Conservation (phyloP, 331 rosid species). For the Telfairia occidentalis region DNA sequence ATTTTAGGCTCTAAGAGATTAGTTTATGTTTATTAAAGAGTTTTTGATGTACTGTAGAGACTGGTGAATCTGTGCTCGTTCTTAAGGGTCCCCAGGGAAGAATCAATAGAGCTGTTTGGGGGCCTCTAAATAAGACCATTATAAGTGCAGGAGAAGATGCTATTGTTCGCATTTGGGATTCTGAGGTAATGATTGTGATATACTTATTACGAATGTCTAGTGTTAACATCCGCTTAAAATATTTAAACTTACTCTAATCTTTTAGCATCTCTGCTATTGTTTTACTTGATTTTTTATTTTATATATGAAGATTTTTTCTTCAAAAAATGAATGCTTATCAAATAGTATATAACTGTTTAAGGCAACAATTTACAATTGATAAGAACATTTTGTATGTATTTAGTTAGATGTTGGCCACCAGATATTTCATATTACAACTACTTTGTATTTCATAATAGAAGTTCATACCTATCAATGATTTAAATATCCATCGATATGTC, state of each 20-base stretch:
- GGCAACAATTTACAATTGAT: background rate
- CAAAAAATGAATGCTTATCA: background rate
- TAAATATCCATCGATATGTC: too few species aligned
- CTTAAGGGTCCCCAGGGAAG: constrained; percentile 89
- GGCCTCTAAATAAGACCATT: constrained; percentile 66
- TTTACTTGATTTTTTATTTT: too few species aligned
- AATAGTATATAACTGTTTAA: background rate
- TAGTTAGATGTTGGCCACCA: background rate
- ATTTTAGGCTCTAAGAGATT: background rate
- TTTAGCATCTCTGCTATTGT: background rate
- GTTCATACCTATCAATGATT: too few species aligned
- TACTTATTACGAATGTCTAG: background rate
- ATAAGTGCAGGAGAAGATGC: constrained; percentile 92
- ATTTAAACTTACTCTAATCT: background rate
- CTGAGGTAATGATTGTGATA: constrained; percentile 41
- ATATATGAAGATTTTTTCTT: background rate
- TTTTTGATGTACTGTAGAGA: constrained; percentile 33
- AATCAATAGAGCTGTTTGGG: constrained; percentile 92
- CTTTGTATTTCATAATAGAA: background rate
- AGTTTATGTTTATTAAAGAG: background rate
- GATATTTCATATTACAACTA: background rate
- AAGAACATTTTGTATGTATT: background rate
- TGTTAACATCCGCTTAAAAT: background rate
- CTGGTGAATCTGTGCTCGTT: constrained; percentile 50
- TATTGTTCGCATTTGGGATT: constrained; percentile 74